Evolutionary conservation across 2,329 filamentous ascomycete species (phyloP), one percentile per base, ranked within the genome.

Genomic region (Hypoxylon sp.): DNA sequence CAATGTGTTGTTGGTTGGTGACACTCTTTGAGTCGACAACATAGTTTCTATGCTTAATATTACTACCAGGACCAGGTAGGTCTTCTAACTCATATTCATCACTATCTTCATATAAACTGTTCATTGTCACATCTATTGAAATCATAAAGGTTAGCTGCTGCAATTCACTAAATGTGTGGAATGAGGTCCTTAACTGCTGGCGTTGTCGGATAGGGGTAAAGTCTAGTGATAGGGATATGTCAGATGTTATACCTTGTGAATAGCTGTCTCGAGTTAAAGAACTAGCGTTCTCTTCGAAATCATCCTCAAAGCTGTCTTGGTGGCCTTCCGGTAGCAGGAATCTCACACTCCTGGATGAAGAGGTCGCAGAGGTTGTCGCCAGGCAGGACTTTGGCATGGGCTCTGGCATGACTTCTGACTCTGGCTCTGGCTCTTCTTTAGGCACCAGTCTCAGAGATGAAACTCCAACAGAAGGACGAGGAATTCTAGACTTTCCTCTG

Each of bases 161-260:
- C 10, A 15, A 32, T n/a, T 32, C n/a, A 31, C 27, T 19, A 50
- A 11, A 42, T 19, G 17, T 21, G 39, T 21, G 24, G 6, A 15
- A n/a, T 24, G 27, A 50, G 6, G 31, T 50, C 13, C 15, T 8
- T 50, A n/a, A 31, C 46, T 50, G 15, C 6, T 2, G n/a, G 46
- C 10, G 10, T 50, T 29, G 4, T 31, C 8, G 24, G 27, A 29
- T 10, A 31, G 15, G 7, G 15, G 27, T 8, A 24, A 47, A 24
- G 10, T 13, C 17, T 24, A 10, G 44, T 47, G 24, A 17, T 21
- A 46, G 29, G 6, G 2, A 7, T 52, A 24, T 27, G 29, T 47
- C 3, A 11, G 19, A 29, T 1, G 10, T 46, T 50, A 6, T 53
- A 54, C 58, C 58, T 61, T 61, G 21, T 48, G 21, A n/a, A 48